Evolutionary conservation across 108 stramenopile species (phyloP), one percentile per base, ranked within the genome.

Genomic region (Cyclotella atomus): DNA sequence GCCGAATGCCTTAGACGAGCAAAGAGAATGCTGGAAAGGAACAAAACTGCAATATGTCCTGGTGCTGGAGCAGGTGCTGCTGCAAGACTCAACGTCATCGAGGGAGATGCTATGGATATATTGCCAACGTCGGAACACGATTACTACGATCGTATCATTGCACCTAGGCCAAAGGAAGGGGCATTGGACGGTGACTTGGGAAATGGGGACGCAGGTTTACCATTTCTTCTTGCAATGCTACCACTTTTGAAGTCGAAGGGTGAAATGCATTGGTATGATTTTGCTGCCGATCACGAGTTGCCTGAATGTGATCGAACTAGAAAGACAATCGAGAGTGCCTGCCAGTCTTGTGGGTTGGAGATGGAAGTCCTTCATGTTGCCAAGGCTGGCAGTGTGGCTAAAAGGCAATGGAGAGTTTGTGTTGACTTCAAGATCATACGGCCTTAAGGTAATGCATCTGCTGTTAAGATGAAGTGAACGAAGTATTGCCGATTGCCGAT

Each of bases 211-310:
- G 88, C 87, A 9, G 91, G 94, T 16, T 67, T 69, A 41, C 19
- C 46, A 46, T 93, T 91, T 47, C 67, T 95, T 34, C 34, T 79
- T 44, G 83, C 67, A 6, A 68, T 95, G 64, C 45, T 95, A 33
- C 89, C 89, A 25, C 61, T 88, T 23, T 45, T 95, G 63, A 91
- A 88, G 44, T 47, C 49, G 30, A 81, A 87, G 44, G 92, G 89
- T 27, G 92, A 91, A 68, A 83, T 84, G 38, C 92, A 93, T 63
- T 93, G 92, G 92, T 93, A 91, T 74, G 92, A 93, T 45, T 93
- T 93, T 82, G 84, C 79, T 3, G 92, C 92, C 17, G 90, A 93
- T 81, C 83, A 86, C 62, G 89, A 95, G 75, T 59, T 85, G 36
- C 90, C 91, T 1, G 49, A 59, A 0, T 93, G 91, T 65, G 49